Evolutionary conservation across 169 alveolate species (phyloP).

Genomic region (Eimeria acervulina): DNA sequence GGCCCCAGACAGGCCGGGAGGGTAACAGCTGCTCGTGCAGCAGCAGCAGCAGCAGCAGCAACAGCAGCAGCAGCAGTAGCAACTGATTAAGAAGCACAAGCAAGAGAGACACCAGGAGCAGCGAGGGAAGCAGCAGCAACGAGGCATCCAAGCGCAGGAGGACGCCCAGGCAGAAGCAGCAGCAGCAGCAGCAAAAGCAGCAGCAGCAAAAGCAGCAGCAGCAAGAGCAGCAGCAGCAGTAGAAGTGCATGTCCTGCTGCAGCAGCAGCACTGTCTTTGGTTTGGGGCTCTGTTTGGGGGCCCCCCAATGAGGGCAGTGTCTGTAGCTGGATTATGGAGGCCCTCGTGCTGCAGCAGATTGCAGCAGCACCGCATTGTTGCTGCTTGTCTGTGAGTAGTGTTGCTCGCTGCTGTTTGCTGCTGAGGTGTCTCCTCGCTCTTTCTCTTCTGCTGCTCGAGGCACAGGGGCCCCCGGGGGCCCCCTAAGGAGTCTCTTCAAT

Average conservation of each 20-base stretch:
- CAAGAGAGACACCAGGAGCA: neutral
- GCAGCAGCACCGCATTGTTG: too few species aligned
- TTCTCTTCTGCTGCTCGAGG: too few species aligned
- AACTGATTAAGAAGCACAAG: neutral
- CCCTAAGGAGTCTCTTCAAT: neutral
- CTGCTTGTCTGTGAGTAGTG: neutral
- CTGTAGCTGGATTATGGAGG: too few species aligned
- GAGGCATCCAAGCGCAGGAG: neutral
- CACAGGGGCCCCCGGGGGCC: too few species aligned
- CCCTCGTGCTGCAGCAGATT: neutral
- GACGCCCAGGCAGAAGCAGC: neutral
- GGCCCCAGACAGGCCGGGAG: neutral
- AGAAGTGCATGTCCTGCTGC: neutral
- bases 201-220: slow-evolving; percentile 7
- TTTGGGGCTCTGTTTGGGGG: too few species aligned
- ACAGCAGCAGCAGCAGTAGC: slow-evolving; percentile 26
- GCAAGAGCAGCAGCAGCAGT: neutral
- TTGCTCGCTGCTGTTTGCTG: neutral
- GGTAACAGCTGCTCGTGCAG: neutral
- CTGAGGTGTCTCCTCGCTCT: too few species aligned
- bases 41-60: slow-evolving; percentile 25
- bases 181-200: neutral
- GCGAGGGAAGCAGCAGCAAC: too few species aligned
- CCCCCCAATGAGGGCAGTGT: too few species aligned
- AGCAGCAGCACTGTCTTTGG: neutral